Conservation (phyloP, 208 protist genomes). For the Acanthamoeba comandoni region DNA sequence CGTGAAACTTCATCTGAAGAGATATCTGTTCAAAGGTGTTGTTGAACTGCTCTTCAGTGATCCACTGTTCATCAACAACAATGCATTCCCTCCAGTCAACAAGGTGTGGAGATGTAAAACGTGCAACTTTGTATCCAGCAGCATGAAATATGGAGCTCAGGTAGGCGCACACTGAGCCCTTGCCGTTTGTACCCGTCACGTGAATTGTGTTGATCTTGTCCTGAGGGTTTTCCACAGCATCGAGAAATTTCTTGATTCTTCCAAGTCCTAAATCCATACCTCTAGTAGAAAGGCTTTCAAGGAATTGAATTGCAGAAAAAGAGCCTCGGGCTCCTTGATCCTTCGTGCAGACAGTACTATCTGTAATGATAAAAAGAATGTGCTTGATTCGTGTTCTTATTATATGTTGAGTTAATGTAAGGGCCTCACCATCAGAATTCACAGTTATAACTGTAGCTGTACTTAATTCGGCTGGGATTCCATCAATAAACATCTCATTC, state of each 20-base stretch:
- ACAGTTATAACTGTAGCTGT: too few relatives aligned
- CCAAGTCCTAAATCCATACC: conserved; percentile 32
- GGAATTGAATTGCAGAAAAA: background rate
- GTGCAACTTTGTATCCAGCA: background rate
- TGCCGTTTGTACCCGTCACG: conserved; percentile 36
- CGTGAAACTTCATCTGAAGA: background rate
- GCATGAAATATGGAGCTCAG: conserved; percentile 1
- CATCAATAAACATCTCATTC: too few relatives aligned
- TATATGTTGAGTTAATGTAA: too few relatives aligned
- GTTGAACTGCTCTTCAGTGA: background rate
- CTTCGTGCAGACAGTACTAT: too few relatives aligned
- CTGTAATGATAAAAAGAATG: background rate
- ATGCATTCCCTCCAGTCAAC: conserved; percentile 32
- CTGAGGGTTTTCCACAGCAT: background rate
- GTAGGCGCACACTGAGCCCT: conserved; percentile 37
- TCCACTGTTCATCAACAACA: background rate
- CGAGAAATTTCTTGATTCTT: background rate
- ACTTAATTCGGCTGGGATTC: too few relatives aligned
- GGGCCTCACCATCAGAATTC: too few relatives aligned
- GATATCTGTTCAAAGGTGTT: background rate
- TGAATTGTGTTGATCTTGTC: background rate
- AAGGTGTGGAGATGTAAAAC: conserved; percentile 53
- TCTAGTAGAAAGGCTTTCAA: background rate
- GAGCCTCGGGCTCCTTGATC: too few relatives aligned
- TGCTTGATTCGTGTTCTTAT: too few relatives aligned